Conservation (phyloP, 495 filamentous ascomycete genomes). For the Penicillium goetzii region DNA sequence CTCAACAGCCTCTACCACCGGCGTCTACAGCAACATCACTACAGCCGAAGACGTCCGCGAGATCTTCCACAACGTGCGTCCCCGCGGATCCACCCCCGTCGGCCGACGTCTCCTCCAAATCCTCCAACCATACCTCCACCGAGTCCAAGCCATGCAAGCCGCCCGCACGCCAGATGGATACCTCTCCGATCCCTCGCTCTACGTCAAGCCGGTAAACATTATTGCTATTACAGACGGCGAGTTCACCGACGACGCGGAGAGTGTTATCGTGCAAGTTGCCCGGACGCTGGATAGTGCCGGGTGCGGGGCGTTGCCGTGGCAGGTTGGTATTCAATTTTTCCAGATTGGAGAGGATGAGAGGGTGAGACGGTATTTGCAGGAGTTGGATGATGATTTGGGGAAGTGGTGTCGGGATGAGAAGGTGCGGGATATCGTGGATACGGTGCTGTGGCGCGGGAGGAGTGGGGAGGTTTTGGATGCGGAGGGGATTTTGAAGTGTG, state of each 20-base stretch:
- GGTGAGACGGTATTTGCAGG: conserved; percentile 66
- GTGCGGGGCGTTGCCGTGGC: conserved; percentile 74
- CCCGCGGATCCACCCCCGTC: conserved; percentile 72
- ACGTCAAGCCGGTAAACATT: conserved; percentile 84
- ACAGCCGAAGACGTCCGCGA: conserved; percentile 55
- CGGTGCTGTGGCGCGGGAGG: conserved; percentile 69
- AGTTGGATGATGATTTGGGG: conserved; percentile 78
- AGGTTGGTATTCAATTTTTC: conserved; percentile 96
- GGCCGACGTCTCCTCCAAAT: conserved; percentile 74
- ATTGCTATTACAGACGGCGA: conserved; percentile 93
- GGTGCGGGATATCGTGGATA: conserved; percentile 92
- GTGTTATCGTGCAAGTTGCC: conserved; percentile 67
- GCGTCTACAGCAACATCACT: conserved; percentile 62
- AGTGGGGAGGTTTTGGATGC: conserved; percentile 52
- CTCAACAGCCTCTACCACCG: conserved; percentile 10
- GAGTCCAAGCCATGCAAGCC: conserved; percentile 44
- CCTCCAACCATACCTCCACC: conserved; percentile 68
- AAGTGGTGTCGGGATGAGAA: conserved; percentile 50
- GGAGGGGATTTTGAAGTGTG: conserved; percentile 80
- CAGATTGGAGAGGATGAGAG: conserved; percentile 79
- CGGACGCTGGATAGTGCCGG: conserved; percentile 64
- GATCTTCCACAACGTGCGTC: conserved; percentile 69
- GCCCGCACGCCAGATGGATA: conserved; percentile 43
- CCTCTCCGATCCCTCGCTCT: conserved; percentile 4
- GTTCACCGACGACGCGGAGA: conserved; percentile 80